A percentile compares a stretch with the other conserved stretches of the same genome.
Evolutionary conservation across 768 basidiomycete species (phyloP).

Genomic region (Dictyophora rubrovolvata): DNA sequence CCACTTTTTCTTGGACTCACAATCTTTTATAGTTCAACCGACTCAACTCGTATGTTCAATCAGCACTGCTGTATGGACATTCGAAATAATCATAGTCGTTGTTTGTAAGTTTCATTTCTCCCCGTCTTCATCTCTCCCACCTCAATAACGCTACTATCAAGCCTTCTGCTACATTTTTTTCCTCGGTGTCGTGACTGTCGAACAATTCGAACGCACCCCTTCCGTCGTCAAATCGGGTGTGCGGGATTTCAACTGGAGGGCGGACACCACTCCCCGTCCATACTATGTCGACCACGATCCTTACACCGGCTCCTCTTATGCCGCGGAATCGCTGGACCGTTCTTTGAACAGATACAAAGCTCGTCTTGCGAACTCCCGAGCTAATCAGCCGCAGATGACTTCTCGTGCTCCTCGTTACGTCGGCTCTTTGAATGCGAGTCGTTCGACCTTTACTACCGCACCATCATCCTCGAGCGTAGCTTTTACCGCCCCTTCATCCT

Average conservation of each 20-base stretch:
- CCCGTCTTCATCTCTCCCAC: too few species aligned
- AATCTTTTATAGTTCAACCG: neutral
- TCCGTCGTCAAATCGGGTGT: neutral
- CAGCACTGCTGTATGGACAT: neutral
- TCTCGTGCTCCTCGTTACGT: too few species aligned
- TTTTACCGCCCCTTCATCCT: neutral
- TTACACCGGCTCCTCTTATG: neutral
- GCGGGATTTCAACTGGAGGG: constrained; percentile 1
- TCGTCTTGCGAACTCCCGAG: too few species aligned
- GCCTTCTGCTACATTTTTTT: neutral
- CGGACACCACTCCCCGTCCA: neutral
- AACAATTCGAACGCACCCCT: neutral
- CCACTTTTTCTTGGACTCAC: neutral
- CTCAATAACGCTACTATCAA: neutral
- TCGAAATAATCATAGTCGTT: neutral
- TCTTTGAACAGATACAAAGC: too few species aligned
- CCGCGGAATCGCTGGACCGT: too few species aligned
- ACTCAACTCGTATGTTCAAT: neutral
- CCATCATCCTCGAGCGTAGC: too few species aligned
- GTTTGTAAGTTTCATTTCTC: neutral
- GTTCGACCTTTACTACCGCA: too few species aligned
- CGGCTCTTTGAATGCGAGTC: too few species aligned
- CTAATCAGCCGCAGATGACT: too few species aligned
- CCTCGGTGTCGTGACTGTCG: neutral
- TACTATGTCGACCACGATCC: neutral